Evolutionary conservation across 352 stramenopile genomes (phyloP).

Genomic region (Phytophthora parvispora): DNA sequence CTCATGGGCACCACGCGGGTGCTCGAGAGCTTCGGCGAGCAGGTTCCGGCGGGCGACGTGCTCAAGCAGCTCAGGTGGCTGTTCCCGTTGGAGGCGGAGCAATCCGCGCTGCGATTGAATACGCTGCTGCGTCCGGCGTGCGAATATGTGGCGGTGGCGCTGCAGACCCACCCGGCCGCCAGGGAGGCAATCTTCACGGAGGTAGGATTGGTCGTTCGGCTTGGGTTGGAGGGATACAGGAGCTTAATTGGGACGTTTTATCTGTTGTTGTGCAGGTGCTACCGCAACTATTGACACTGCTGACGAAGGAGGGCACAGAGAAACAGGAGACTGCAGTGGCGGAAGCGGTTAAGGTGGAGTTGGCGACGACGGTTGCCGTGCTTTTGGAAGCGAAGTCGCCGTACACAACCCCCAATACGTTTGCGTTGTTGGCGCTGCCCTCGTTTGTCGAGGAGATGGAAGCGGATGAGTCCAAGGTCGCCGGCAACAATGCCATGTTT

Average conservation of each 20-base stretch:
- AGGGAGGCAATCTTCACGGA: conserved; percentile 57
- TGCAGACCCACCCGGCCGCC: conserved; percentile 67
- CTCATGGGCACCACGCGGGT: conserved; percentile 73
- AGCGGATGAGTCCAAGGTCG: conserved; percentile 39
- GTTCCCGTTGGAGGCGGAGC: conserved; percentile 36
- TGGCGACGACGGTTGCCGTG: conserved; percentile 62
- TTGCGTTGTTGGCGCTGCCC: conserved; percentile 61
- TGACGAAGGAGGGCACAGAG: conserved; percentile 32
- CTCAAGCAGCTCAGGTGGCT: conserved; percentile 61
- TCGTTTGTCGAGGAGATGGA: conserved; percentile 68
- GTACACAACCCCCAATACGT: conserved; percentile 47
- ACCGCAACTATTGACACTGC: conserved; percentile 50
- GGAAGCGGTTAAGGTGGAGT: conserved; percentile 59
- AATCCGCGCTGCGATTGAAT: conserved; percentile 43
- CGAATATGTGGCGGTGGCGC: conserved; percentile 68
- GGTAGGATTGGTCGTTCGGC: no score
- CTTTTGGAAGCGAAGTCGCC: conserved; percentile 67
- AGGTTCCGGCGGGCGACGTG: conserved; percentile 47
- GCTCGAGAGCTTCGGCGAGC: conserved; percentile 71
- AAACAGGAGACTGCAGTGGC: conserved; percentile 30
- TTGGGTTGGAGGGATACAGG: neutral
- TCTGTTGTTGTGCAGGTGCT: conserved; percentile 39
- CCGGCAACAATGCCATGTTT: conserved; percentile 17
- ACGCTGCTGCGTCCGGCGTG: conserved; percentile 68
- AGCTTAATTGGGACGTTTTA: neutral